Conservation (phyloP, 176 grass and related monocot genomes). For the Triticum monococcum region DNA sequence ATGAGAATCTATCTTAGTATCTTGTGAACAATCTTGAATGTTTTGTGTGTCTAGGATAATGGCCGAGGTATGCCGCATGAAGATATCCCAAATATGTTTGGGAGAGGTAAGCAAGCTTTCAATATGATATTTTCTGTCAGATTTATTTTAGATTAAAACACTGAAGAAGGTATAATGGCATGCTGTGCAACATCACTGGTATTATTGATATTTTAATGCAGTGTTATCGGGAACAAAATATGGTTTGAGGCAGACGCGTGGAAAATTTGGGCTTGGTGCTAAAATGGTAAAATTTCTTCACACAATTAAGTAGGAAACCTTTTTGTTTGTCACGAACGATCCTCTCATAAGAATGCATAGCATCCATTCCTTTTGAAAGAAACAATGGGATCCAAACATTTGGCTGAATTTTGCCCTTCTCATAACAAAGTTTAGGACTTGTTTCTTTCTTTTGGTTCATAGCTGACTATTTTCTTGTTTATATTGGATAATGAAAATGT, state of each 20-base stretch:
- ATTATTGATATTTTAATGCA: constrained; percentile 49
- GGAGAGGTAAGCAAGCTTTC: constrained; percentile 66
- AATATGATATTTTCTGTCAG: neutral
- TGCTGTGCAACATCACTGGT: constrained; percentile 18
- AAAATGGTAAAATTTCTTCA: constrained; percentile 73
- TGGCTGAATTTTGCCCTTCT: neutral
- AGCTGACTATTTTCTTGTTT: constrained; percentile 15
- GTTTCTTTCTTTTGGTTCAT: constrained; percentile 11
- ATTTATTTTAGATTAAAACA: neutral
- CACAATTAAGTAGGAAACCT: neutral
- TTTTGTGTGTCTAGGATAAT: constrained; percentile 63
- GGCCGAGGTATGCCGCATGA: constrained; percentile 97
- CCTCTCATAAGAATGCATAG: neutral
- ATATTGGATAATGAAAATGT: constrained; percentile 23
- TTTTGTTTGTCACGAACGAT: neutral
- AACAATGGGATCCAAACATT: neutral
- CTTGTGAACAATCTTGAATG: neutral
- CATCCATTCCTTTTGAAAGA: neutral
- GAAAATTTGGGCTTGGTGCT: constrained; percentile 97
- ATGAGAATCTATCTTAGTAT: constrained; percentile 14
- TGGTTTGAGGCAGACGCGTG: constrained; percentile 98
- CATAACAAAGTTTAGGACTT: neutral
- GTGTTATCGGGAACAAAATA: constrained; percentile 97
- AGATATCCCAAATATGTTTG: constrained; percentile 99
- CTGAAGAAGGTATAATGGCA: neutral